Base-by-base conservation (phyloP, 345 rosid genomes). In the Brassica juncea region DNA sequence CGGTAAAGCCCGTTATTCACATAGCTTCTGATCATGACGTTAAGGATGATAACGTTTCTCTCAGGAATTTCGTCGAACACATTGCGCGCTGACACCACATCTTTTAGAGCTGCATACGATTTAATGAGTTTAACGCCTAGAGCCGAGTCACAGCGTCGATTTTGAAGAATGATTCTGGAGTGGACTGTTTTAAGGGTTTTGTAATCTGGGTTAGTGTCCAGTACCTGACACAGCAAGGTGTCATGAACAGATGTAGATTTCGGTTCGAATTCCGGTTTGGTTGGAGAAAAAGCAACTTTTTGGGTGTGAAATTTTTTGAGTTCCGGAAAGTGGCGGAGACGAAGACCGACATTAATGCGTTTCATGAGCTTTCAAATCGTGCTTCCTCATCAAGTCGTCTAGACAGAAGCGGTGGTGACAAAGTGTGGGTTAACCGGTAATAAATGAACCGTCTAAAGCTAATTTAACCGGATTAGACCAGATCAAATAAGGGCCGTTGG, bases 11-110 rank as follows among this genome's bases (percentile, higher is more conserved):
- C 72, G 42, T 87, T 88, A 77, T 82, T 89, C 19, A 86, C 89
- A 47, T 86, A 90, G 78, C 94, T 88, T 81, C 97, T 85, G 14
- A 92, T 92, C 91, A 88, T 86, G 37, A 90, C 97, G 77, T 92
- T 88, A 25, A 87, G 79, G 78, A 92, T 84, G 65, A 92, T 87
- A 4, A 88, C 88, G 63, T 88, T 90, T 83, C 87, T 87, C 11
- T 86, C 86, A 14, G 90, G 71, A 81, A 84, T 90, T 88, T 83
- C 87, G 19, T 87, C 97, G 85, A 92, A 92, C 79, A 90, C 31
- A 42, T 84, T 86, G 85, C 91, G 94, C 55, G 92, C 75, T 65
- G 70, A 25, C 1, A 31, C n/a, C 5, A 88, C 84, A 66, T 85
- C 86, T 3, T 87, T 89, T 3, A 80, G 4, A 68, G 85, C 73